Evolutionary conservation across 164 flowering plant genomes (phyloP).

Genomic region (Liquidambar formosana): DNA sequence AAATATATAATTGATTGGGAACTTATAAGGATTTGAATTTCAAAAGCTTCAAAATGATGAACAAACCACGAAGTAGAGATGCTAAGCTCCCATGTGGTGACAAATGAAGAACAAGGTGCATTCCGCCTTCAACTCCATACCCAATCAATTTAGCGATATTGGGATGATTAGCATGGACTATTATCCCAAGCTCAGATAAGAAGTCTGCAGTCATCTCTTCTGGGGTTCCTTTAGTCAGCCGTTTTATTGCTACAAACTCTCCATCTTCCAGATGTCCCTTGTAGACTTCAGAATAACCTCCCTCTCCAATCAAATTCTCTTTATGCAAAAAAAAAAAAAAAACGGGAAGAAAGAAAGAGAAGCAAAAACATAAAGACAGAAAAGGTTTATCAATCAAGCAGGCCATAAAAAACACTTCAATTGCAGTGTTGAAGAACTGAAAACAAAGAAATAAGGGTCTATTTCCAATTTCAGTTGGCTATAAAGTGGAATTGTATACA

Average conservation of each 20-base stretch:
- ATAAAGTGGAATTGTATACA: too few relatives aligned
- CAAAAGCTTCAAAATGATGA: conserved; percentile 1
- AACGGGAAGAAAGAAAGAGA: too few relatives aligned
- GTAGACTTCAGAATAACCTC: conserved; percentile 94
- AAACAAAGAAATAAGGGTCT: background rate
- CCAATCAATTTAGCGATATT: conserved; percentile 86
- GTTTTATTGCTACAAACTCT: conserved; percentile 68
- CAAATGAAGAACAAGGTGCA: conserved; percentile 86
- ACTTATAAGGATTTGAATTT: background rate
- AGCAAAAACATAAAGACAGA: too few relatives aligned
- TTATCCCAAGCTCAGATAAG: conserved; percentile 89
- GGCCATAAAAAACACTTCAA: background rate
- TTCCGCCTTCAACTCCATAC: conserved; percentile 91
- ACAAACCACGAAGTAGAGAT: conserved; percentile 71
- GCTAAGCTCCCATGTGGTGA: conserved; percentile 90
- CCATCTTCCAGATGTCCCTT: conserved; percentile 73
- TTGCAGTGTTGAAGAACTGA: background rate
- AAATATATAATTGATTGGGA: background rate
- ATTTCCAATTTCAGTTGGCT: too few relatives aligned
- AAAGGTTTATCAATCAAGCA: background rate
- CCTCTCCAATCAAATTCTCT: conserved; percentile 88
- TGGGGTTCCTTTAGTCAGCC: conserved; percentile 60
- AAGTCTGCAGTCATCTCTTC: conserved; percentile 80
- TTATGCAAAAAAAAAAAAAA: background rate
- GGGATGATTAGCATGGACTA: conserved; percentile 86